Percentiles rank a stretch among this genome's conserved stretches.
phyloP scores from a whole-genome alignment of 306 rosid species.

The Prunus fruticosa region DNA sequence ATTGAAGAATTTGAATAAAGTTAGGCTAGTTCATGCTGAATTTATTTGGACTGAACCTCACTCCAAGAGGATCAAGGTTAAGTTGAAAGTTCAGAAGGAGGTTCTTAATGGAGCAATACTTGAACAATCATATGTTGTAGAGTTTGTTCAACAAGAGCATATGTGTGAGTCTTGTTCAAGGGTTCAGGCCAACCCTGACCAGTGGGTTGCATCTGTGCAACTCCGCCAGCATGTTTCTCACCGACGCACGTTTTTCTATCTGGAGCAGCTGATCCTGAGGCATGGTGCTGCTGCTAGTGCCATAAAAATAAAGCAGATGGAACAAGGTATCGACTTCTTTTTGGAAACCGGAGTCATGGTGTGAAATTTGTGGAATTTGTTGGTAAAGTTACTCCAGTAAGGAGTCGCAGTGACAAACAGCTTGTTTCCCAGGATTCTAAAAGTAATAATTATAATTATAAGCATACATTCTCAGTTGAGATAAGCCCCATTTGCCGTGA shows the following conservation, averaged over 20 bases:
- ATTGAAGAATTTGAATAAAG: constrained; percentile 47
- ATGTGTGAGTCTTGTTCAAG: constrained; percentile 65
- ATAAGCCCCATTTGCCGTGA: constrained; percentile 64
- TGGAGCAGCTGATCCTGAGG: constrained; percentile 67
- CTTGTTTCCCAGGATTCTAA: constrained; percentile 71
- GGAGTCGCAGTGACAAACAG: constrained; percentile 50
- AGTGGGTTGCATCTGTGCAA: constrained; percentile 74
- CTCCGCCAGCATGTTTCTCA: constrained; percentile 67
- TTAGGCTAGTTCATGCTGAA: constrained; percentile 47
- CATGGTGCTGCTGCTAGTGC: constrained; percentile 69
- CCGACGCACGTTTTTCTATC: constrained; percentile 57
- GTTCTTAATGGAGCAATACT: constrained; percentile 57
- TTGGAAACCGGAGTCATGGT: constrained; percentile 65
- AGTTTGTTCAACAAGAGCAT: constrained; percentile 56
- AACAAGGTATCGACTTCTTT: constrained; percentile 68
- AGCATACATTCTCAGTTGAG: constrained; percentile 71
- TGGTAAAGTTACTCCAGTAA: constrained; percentile 52
- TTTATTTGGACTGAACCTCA: constrained; percentile 63
- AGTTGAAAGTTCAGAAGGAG: constrained; percentile 61
- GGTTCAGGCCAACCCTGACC: constrained; percentile 67
- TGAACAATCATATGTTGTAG: constrained; percentile 54
- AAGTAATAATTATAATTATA: constrained; percentile 57
- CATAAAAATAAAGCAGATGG: constrained; percentile 61
- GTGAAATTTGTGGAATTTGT: constrained; percentile 64
- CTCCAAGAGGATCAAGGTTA: constrained; percentile 63